These are phyloP conservation scores for Globisporangium nodosum DNA, from an alignment of 352 stramenopile species.

Conservation along the genomic window DNA sequence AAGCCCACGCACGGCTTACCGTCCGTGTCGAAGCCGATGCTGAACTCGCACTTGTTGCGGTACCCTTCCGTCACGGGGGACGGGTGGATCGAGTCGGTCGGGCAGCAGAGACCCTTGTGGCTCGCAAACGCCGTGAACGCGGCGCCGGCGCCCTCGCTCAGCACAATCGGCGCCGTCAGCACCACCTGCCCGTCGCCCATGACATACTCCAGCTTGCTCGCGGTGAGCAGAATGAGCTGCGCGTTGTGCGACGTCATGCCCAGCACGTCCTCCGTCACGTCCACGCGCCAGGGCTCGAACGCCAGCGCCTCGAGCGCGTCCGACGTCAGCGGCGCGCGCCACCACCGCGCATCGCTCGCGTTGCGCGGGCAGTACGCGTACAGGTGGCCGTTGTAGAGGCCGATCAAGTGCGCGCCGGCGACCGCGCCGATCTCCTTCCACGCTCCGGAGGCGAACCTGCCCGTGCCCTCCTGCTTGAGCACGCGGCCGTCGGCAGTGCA, in stretches of 20 bases:
- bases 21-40: conserved; percentile 81
- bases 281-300: conserved; percentile 33
- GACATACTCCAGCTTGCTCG: conserved; percentile 34
- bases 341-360: conserved; percentile 24
- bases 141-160: conserved; percentile 5
- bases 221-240: conserved; percentile 57
- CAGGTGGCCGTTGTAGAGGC: conserved; percentile 67
- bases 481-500: conserved; percentile 55
- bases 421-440: conserved; percentile 56
- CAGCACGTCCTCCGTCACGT: conserved; percentile 18
- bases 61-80: conserved; percentile 88
- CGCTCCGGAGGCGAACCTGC: conserved; percentile 48
- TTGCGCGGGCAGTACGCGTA: conserved; percentile 37
- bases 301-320: conserved; percentile 42
- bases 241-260: conserved; percentile 78
- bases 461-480: conserved; percentile 59
- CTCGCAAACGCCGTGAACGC: conserved; percentile 61
- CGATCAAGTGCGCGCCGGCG: conserved; percentile 37
- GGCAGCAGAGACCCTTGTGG: conserved; percentile 79
- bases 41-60: conserved; percentile 98
- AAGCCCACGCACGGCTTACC: conserved; percentile 84
- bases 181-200: conserved; percentile 28
- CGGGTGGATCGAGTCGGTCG: conserved; percentile 82
- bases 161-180: conserved; percentile 25
- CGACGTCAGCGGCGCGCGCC: conserved; percentile 37